Evolutionary conservation across 2,329 filamentous ascomycete genomes (phyloP).

Genomic region (Ustilaginoidea virens): DNA sequence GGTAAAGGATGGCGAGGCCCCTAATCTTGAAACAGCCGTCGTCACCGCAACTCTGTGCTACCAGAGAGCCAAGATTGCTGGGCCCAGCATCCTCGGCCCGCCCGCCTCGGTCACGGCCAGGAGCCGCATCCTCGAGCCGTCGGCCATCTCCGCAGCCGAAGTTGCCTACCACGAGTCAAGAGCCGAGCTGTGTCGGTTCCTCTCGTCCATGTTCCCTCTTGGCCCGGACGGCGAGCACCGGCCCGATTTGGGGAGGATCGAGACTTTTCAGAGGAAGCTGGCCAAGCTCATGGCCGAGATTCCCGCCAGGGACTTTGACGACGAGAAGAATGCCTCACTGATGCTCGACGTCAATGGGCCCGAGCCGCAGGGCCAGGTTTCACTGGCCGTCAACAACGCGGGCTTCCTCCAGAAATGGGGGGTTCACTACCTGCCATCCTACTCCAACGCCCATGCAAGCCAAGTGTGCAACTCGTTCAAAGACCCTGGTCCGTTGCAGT

Average conservation of each 20-base stretch:
- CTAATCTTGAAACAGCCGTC: background rate
- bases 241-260: conserved; percentile 3
- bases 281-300: conserved; percentile 15
- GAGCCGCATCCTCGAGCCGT: conserved; percentile 8
- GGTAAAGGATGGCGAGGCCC: conserved; percentile 11
- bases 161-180: conserved; percentile 37
- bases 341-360: conserved; percentile 30
- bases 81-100: background rate
- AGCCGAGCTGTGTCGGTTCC: conserved; percentile 31
- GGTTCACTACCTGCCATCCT: conserved; percentile 38
- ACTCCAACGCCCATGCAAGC: conserved; percentile 37
- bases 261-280: conserved; percentile 15
- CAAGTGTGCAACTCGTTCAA: conserved; percentile 49
- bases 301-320: conserved; percentile 18
- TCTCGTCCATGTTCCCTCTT: conserved; percentile 28
- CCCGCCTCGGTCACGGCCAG: background rate
- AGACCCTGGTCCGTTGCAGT: conserved; percentile 40
- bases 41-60: conserved; percentile 22
- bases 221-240: conserved; percentile 6
- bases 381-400: conserved; percentile 24
- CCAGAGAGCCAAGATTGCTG: conserved; percentile 9
- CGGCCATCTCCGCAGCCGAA: conserved; percentile 16
- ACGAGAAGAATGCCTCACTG: conserved; percentile 28
- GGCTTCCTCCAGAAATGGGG: conserved; percentile 36
- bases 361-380: conserved; percentile 32